A percentile compares a stretch with the other conserved stretches of the same genome.
These are phyloP conservation scores for Xylariales sp. DNA, from an alignment of 2,329 filamentous ascomycete species.

Conservation along the genomic window DNA sequence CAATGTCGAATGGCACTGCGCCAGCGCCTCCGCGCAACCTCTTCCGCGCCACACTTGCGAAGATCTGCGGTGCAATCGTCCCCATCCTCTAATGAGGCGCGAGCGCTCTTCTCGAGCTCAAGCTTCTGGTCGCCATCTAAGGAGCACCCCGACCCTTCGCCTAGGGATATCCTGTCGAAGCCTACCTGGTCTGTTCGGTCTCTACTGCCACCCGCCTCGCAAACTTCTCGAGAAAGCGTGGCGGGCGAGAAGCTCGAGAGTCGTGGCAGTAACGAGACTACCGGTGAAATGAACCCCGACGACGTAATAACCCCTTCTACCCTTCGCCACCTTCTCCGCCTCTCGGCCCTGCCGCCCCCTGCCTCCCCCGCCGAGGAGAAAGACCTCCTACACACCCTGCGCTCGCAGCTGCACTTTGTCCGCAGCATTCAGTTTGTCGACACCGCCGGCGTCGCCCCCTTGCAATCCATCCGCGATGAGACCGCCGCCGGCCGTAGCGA, in stretches of 20 bases:
- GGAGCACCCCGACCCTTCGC: no score
- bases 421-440: slow-evolving; percentile 76
- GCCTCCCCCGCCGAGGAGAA: slow-evolving; percentile 57
- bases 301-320: slow-evolving; percentile 58
- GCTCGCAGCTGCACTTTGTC: slow-evolving; percentile 88
- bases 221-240: no score
- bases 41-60: no score
- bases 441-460: slow-evolving; percentile 65
- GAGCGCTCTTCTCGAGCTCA: neutral
- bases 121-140: no score
- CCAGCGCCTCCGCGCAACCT: no score
- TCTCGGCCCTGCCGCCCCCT: slow-evolving; percentile 81
- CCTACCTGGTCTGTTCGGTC: slow-evolving; percentile 83
- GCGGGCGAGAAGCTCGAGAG: no score
- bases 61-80: no score
- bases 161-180: slow-evolving; percentile 51
- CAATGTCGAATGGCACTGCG: slow-evolving; percentile 18
- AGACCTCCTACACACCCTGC: slow-evolving; percentile 68
- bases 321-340: slow-evolving; percentile 78
- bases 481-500: slow-evolving; percentile 51
- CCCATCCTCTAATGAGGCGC: neutral
- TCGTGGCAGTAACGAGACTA: no score
- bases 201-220: slow-evolving; percentile 53
- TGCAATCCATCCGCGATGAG: slow-evolving; percentile 80
- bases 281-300: no score